Evolutionary conservation across 495 filamentous ascomycete genomes (phyloP), one percentile per base, ranked within the genome.

Genomic region (Glarea lozoyensis): DNA sequence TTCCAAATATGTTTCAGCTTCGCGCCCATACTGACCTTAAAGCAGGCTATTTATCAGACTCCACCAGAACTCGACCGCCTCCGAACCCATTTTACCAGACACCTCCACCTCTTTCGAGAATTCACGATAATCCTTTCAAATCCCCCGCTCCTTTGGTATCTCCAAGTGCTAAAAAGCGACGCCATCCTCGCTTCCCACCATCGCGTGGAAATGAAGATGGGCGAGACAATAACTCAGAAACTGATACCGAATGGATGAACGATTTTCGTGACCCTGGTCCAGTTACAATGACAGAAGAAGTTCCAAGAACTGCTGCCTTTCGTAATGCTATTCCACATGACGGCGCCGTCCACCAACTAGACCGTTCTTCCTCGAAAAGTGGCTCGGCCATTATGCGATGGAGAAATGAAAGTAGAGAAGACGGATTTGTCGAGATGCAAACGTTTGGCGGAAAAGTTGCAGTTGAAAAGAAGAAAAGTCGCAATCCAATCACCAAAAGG

Each of bases 41-140:
- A n/a, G n/a, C n/a, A n/a, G n/a, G n/a, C 1, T 52, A 52, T 30
- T 32, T 43, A 6, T 37, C 48, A 23, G 37, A 58, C 23, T 53
- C 50, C 11, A 48, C 20, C 7, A 24, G 50, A 21, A 27, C 25
- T 35, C 30, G 32, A 10, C 43, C 42, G 2, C 34, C 38, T 1
- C 27, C 24, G 10, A 36, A 17, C n/a, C 37, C 39, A 10, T 19
- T 25, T 12, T 21, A 36, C 15, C 19, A 5, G 4, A 19, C 10
- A 13, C 53, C 46, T 13, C 32, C 11, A 35, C 46, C 49, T 21
- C 16, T 53, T 0, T 20, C 11, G 9, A 4, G 11, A 15, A 9
- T 31, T 25, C 50, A 57, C 22, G 38, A n/a, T 10, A 34, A 54
- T 16, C 54, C 54, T 9, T 57, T 57, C 37, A 35, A 37, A 20